These are phyloP conservation scores for Nasturtium officinale DNA, from an alignment of 345 rosid genomes.

Conservation along the genomic window DNA sequence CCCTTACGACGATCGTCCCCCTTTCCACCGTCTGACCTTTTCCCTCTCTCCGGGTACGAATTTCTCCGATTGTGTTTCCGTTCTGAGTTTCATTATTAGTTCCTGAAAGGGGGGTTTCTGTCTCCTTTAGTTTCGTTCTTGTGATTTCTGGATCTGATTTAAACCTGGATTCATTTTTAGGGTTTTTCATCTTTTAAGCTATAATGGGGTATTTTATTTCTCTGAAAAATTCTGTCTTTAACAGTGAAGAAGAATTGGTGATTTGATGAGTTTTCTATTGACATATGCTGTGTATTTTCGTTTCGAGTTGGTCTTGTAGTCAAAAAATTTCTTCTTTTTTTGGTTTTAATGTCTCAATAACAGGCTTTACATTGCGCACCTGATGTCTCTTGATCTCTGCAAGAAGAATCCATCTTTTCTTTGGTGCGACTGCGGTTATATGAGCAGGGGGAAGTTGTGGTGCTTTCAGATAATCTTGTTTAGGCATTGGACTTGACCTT, in stretches of 20 bases:
- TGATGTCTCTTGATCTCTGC: conserved; percentile 50
- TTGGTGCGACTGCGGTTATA: conserved; percentile 61
- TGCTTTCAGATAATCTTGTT: conserved; percentile 51
- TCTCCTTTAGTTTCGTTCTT: neutral
- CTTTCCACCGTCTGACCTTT: conserved; percentile 1
- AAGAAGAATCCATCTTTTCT: conserved; percentile 48
- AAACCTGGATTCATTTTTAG: neutral
- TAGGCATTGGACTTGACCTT: conserved; percentile 72
- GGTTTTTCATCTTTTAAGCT: conserved; percentile 4
- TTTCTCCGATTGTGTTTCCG: neutral
- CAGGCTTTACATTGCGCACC: conserved; percentile 42
- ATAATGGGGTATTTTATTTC: neutral
- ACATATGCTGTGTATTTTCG: conserved; percentile 1
- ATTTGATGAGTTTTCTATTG: neutral
- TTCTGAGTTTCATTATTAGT: neutral
- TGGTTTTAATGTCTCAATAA: conserved; percentile 25
- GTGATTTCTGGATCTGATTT: neutral
- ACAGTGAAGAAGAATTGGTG: neutral
- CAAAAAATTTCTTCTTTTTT: conserved; percentile 13
- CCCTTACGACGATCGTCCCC: conserved; percentile 20
- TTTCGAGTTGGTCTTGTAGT: conserved; percentile 25
- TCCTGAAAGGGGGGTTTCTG: neutral
- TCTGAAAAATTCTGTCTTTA: neutral
- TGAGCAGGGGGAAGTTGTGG: conserved; percentile 77
- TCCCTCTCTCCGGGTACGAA: conserved; percentile 24